Base-by-base conservation (phyloP, 768 basidiomycete species). In the Candolleomyces efflorescens region DNA sequence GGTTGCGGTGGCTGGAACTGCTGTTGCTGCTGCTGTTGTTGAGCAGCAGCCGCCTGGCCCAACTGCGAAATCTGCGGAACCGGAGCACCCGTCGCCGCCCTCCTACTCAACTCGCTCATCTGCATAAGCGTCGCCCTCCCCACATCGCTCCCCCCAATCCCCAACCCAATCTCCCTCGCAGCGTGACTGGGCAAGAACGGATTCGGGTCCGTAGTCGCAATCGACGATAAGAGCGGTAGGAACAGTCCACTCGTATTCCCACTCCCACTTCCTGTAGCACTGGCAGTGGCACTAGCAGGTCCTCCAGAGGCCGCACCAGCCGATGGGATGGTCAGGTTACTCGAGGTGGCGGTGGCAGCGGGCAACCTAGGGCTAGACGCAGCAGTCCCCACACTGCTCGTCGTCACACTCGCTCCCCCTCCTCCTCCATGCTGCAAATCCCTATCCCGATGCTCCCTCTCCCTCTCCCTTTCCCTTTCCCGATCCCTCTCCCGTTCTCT, bases 61-160 rank as follows among this genome's bases (percentile, higher is more conserved):
- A 27, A 27, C 27, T 27, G 27, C 27, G 27, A 27, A 27, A 27
- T 27, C 27, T 27, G 27, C 27, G 27, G 27, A 4, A 27, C 27
- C 27, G 27, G 27, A 62, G 61, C 46, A 52, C 53, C 65, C 50
- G 79, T 78, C 3, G 83, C 38, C 38, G 56, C 86, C 24, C 86
- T 79, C 53, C 86, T 74, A 45, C 87, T 87, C 61, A 88, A 81
- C 66, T 90, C 89, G 70, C 85, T 90, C 84, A 92, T 87, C 68
- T 89, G 88, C 63, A 83, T 77, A 58, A 91, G 79, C 53, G 84
- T 82, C 15, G 85, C 86, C 22, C 84, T 80, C 3, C 86, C 88
- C 47, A 89, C 80, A 37, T 82, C 64, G 27, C 46, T 36, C 43
- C 45, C 56, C 49, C 49, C 46, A 47, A 45, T 53, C 48, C 51